Conservation (phyloP, 2,329 filamentous ascomycete genomes). For the Claviceps africana region DNA sequence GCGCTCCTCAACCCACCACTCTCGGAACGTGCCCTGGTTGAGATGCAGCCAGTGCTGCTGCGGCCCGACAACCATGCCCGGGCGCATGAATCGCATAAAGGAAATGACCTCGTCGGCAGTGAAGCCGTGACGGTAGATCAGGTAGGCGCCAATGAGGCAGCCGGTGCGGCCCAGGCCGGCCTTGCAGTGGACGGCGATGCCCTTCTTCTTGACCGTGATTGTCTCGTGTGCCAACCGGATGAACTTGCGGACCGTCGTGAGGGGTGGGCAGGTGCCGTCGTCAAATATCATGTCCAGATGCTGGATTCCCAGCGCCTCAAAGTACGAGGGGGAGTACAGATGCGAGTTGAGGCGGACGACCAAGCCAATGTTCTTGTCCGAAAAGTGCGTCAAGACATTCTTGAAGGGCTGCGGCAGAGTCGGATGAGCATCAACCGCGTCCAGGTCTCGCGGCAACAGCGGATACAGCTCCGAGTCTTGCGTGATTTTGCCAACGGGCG, state of each 20-base stretch:
- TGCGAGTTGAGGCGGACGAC: constrained; percentile 93
- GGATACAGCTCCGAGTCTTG: constrained; percentile 60
- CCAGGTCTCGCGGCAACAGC: constrained; percentile 60
- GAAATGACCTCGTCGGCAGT: constrained; percentile 95
- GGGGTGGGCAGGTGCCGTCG: constrained; percentile 85
- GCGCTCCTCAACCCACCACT: constrained; percentile 94
- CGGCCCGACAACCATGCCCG: constrained; percentile 95
- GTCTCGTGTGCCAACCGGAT: constrained; percentile 89
- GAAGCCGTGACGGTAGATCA: constrained; percentile 95
- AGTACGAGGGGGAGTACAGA: constrained; percentile 93
- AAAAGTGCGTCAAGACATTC: constrained; percentile 85
- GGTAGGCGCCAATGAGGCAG: constrained; percentile 90
- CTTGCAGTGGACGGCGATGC: constrained; percentile 97
- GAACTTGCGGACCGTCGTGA: constrained; percentile 84
- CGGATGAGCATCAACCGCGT: constrained; percentile 54
- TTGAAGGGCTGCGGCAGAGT: constrained; percentile 79
- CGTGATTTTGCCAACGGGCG: constrained; percentile 58
- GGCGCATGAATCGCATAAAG: constrained; percentile 98
- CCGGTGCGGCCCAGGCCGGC: constrained; percentile 90
- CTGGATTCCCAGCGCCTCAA: constrained; percentile 85
- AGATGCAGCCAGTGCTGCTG: constrained; percentile 98
- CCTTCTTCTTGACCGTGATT: constrained; percentile 80
- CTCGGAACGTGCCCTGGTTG: constrained; percentile 92
- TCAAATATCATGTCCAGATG: constrained; percentile 99
- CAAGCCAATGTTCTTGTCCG: constrained; percentile 74